Evolutionary conservation across 768 basidiomycete species (phyloP).

Genomic region (Trametes cubensis): DNA sequence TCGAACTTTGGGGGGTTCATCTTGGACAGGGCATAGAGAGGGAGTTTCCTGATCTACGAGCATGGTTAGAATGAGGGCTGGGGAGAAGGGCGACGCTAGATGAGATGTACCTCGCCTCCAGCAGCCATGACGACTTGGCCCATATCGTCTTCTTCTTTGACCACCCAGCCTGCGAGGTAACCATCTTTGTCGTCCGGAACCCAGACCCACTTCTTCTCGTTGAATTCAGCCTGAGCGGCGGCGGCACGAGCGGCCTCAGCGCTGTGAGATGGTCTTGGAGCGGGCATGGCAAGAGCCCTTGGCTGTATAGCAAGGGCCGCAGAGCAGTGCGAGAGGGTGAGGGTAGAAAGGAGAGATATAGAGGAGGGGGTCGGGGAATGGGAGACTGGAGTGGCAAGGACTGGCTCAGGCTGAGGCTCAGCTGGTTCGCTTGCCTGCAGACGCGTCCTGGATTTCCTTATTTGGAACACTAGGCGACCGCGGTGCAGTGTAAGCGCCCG

Average conservation of each 20-base stretch:
- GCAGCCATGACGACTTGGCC: constrained; percentile 86
- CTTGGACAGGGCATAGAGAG: constrained; percentile 83
- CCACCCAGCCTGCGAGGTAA: constrained; percentile 93
- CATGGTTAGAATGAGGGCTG: not conserved
- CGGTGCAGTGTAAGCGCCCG: constrained; percentile 1
- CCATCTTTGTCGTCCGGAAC: constrained; percentile 91
- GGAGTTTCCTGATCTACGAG: constrained; percentile 62
- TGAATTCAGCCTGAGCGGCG: constrained; percentile 93
- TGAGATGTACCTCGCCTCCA: constrained; percentile 68
- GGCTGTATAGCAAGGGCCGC: constrained; percentile 2
- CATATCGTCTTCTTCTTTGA: constrained; percentile 79
- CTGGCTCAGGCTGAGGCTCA: not conserved
- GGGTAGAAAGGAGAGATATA: not conserved
- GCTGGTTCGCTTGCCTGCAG: constrained; percentile 5
- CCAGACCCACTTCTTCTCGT: constrained; percentile 99
- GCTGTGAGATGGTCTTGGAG: constrained; percentile 41
- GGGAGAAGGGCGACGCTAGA: constrained; percentile 2
- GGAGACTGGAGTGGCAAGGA: constrained; percentile 2
- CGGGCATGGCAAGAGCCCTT: constrained; percentile 32
- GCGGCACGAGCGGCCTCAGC: constrained; percentile 80
- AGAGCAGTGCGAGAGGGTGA: constrained; percentile 6
- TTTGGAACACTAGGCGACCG: constrained; percentile 9
- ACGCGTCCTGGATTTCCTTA: constrained; percentile 18
- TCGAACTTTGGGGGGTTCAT: constrained; percentile 99
- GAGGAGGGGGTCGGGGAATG: not conserved